Conservation (phyloP, 306 rosid genomes). For the Begonia masoniana region DNA sequence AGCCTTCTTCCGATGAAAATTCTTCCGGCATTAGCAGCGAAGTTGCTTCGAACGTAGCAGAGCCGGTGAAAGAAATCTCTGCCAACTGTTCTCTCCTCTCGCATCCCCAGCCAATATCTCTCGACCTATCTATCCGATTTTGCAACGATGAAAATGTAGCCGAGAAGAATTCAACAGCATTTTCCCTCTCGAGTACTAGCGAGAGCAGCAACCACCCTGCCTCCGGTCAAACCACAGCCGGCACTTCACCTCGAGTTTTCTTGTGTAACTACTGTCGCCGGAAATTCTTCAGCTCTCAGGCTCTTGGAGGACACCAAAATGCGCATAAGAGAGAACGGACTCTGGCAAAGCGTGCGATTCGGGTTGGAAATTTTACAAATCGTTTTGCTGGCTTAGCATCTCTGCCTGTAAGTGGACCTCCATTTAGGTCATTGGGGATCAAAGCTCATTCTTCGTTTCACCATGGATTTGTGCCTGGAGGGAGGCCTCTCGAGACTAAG, state of each 20-base stretch:
- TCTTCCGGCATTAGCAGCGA: constrained; percentile 61
- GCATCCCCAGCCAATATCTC: constrained; percentile 21
- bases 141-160: constrained; percentile 22
- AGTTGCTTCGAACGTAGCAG: constrained; percentile 59
- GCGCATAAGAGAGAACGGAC: constrained; percentile 86
- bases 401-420: constrained; percentile 64
- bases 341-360: constrained; percentile 68
- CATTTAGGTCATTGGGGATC: constrained; percentile 61
- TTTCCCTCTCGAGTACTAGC: constrained; percentile 69
- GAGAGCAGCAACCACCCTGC: constrained; percentile 77
- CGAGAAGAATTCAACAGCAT: constrained; percentile 30
- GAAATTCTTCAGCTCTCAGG: constrained; percentile 84
- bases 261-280: constrained; percentile 87
- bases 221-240: constrained; percentile 23
- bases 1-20: constrained; percentile 49
- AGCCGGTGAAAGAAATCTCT: constrained; percentile 38
- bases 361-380: constrained; percentile 68
- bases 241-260: constrained; percentile 41
- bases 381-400: constrained; percentile 57
- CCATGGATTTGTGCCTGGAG: constrained; percentile 28
- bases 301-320: constrained; percentile 94
- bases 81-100: constrained; percentile 4
- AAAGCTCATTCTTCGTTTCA: constrained; percentile 77
- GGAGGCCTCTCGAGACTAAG: constrained; percentile 5
- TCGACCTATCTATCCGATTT: constrained; percentile 61